phyloP scores from a whole-genome alignment of 345 rosid genomes.

The Hibiscus trionum region DNA sequence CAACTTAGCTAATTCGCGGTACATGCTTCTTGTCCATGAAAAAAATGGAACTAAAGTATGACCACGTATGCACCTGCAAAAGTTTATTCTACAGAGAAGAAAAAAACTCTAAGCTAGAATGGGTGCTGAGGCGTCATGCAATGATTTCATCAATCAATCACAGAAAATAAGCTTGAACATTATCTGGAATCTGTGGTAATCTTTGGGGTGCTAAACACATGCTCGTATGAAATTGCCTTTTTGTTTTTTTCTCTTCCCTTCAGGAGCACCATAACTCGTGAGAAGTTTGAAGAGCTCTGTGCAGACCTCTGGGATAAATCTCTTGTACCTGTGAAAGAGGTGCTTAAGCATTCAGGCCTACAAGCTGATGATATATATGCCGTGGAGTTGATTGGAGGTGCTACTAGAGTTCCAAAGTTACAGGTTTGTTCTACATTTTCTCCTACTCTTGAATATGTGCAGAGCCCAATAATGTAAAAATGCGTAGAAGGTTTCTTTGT shows the following conservation, averaged over 20 bases:
- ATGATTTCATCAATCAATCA: neutral
- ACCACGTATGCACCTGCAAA: neutral
- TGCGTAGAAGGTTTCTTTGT: neutral
- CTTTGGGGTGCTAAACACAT: neutral
- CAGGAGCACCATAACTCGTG: conserved; percentile 94
- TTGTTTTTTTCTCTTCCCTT: neutral
- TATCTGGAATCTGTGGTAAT: neutral
- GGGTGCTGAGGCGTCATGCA: neutral
- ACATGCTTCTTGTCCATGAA: neutral
- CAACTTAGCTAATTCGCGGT: neutral
- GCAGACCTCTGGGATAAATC: conserved; percentile 89
- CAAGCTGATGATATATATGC: conserved; percentile 73
- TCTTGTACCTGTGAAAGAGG: conserved; percentile 75
- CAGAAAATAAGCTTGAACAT: neutral
- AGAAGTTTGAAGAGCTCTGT: conserved; percentile 96
- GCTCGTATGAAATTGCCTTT: conserved; percentile 9
- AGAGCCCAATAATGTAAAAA: neutral
- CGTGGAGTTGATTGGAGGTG: conserved; percentile 93
- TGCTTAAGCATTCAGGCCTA: conserved; percentile 68
- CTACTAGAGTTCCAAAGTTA: conserved; percentile 96
- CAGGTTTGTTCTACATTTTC: conserved; percentile 50
- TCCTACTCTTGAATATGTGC: conserved; percentile 6
- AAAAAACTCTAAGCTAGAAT: neutral
- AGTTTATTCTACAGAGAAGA: neutral
- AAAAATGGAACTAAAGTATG: neutral